These are phyloP conservation scores for Santalum album DNA, from an alignment of 164 flowering plant genomes.

Conservation along the genomic window DNA sequence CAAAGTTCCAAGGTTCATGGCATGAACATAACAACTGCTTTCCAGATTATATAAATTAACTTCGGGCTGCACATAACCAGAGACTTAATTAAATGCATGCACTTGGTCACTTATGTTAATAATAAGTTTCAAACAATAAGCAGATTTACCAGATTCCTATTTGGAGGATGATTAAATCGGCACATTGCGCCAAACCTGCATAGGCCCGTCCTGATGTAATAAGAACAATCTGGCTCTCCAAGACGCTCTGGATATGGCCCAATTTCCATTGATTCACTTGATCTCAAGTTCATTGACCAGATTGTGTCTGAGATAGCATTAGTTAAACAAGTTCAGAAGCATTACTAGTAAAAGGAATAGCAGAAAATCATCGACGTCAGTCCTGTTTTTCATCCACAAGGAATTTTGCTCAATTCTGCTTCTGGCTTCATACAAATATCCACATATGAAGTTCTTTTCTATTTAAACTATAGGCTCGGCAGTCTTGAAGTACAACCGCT, in stretches of 20 bases:
- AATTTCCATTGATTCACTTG: conserved; percentile 62
- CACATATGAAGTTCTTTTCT: too few relatives aligned
- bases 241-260: conserved; percentile 84
- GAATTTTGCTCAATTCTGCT: background rate
- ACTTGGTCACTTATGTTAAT: too few relatives aligned
- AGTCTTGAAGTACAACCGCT: too few relatives aligned
- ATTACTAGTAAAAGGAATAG: background rate
- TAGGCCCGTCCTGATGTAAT: conserved; percentile 85
- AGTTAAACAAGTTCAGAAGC: conserved; percentile 2
- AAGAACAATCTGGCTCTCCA: conserved; percentile 89
- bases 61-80: too few relatives aligned
- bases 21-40: too few relatives aligned
- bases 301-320: conserved; percentile 47
- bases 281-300: conserved; percentile 77
- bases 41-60: too few relatives aligned
- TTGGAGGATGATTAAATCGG: conserved; percentile 90
- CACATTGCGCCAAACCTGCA: conserved; percentile 91
- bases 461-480: too few relatives aligned
- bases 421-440: too few relatives aligned
- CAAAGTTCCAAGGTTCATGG: too few relatives aligned
- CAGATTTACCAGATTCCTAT: conserved; percentile 68
- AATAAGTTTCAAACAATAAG: background rate
- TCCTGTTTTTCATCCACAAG: background rate
- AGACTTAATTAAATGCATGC: too few relatives aligned
- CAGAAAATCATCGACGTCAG: background rate